phyloP scores from a whole-genome alignment of 2,329 filamentous ascomycete genomes.

The Gaeumannomyces sp. region DNA sequence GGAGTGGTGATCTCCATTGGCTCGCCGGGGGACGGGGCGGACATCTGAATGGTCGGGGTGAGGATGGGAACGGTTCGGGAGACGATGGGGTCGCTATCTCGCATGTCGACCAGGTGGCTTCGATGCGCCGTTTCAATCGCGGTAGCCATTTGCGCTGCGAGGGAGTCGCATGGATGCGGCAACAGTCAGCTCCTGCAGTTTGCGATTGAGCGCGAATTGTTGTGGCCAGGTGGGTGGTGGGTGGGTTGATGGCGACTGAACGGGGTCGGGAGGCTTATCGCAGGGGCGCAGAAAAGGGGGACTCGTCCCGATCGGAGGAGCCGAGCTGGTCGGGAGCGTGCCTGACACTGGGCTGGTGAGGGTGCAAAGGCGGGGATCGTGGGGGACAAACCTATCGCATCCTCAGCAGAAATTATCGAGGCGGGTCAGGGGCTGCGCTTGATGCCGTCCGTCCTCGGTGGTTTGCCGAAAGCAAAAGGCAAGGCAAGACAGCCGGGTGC shows the following conservation, averaged over 20 bases:
- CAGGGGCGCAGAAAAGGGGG: background rate
- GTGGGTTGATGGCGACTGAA: background rate
- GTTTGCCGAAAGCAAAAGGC: background rate
- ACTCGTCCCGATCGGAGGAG: background rate
- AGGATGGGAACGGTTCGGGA: constrained; percentile 52
- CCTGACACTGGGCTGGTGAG: background rate
- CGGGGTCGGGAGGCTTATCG: background rate
- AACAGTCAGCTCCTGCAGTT: constrained; percentile 15
- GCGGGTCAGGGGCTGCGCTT: constrained; percentile 1
- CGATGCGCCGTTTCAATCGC: constrained; percentile 45
- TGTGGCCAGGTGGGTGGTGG: background rate
- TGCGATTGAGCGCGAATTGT: background rate
- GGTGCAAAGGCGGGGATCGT: background rate
- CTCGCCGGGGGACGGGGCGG: constrained; percentile 50
- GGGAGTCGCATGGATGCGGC: constrained; percentile 9
- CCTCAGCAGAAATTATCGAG: constrained; percentile 2
- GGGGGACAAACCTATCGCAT: background rate
- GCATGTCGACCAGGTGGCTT: constrained; percentile 33
- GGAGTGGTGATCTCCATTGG: constrained; percentile 56
- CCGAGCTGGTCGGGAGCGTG: background rate
- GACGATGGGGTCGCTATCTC: constrained; percentile 38
- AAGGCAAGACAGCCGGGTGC: background rate
- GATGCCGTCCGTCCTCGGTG: background rate
- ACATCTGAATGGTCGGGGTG: constrained; percentile 52
- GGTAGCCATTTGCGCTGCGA: constrained; percentile 44